These are phyloP conservation scores for Perkinsus chesapeaki DNA, from an alignment of 169 alveolate genomes.

Conservation along the genomic window DNA sequence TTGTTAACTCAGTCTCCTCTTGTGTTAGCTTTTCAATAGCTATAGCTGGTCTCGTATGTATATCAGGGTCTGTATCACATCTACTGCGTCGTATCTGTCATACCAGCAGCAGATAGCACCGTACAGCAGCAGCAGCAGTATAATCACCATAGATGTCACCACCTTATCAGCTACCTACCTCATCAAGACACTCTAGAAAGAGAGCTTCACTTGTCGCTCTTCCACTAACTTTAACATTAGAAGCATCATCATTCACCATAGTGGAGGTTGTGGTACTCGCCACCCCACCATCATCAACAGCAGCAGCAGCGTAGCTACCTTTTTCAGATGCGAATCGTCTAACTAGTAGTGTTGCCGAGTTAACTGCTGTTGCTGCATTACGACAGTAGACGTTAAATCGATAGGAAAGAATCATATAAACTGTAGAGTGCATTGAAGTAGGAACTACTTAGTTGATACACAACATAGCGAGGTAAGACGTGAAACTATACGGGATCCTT, in stretches of 20 bases:
- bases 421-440: no score
- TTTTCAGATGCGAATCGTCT: background rate
- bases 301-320: background rate
- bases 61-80: background rate
- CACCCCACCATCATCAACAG: background rate
- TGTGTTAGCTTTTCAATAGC: background rate
- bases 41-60: background rate
- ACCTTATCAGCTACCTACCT: background rate
- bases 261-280: background rate
- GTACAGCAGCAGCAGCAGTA: no score
- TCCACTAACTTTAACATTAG: background rate
- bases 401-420: no score
- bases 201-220: background rate
- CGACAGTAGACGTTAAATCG: no score
- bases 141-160: background rate
- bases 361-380: no score
- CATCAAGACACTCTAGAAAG: background rate
- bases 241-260: background rate
- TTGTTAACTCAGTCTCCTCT: background rate
- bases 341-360: background rate
- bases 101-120: no score
- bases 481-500: background rate
- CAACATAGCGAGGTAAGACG: no score
- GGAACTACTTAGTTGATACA: no score
- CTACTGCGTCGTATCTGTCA: background rate